Evolutionary conservation across 192 early-diverging fungal species (phyloP), one percentile per base, ranked within the genome.

Genomic region (Chytriomyces hyalinus): DNA sequence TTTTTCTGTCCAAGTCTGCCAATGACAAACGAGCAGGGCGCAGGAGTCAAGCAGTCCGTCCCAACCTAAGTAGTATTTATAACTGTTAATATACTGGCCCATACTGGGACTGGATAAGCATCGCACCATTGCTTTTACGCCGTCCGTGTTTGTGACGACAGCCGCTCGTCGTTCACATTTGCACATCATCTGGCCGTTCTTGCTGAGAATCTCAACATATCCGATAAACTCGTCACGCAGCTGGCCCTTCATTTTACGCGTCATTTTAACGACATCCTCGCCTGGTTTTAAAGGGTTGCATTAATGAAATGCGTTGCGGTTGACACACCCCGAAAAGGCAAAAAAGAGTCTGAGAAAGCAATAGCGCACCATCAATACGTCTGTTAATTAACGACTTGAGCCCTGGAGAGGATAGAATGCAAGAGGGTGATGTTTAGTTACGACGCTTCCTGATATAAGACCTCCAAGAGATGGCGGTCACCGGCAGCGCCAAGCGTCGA

Each of bases 221-320:
- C 73, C 73, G 49, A 75, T 75, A 66, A 75, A 75, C 49, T 75
- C 73, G 10, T 64, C 64, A 7, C 73, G 57, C 11, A 46, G 22
- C 8, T 6, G n/a, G 9, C 73, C 73, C 49, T 75, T 75, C 73
- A 75, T 75, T 6, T 11, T 24, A 9, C 73, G 20, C 43, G 73
- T 66, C 73, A 75, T 75, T 66, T 36, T 17, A 13, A 75, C 73
- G 43, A 75, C 22, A 36, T 75, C 73, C 28, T 75, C 63, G 9
- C 73, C 73, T 75, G 46, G 15, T 10, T 74, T 17, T 46, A 22
- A 24, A 64, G 62, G 1, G 10, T 57, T 57, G 15, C 53, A 3
- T 13, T 13, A 57, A 57, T 57, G 53, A 57, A 20, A n/a, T 57
- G 13, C 20, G 13, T 20, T n/a, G 53, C 15, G 4, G 53, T 13